Evolutionary conservation across 1,284 basidiomycete species (phyloP).

Genomic region (Cutaneotrichosporon cavernicola): DNA sequence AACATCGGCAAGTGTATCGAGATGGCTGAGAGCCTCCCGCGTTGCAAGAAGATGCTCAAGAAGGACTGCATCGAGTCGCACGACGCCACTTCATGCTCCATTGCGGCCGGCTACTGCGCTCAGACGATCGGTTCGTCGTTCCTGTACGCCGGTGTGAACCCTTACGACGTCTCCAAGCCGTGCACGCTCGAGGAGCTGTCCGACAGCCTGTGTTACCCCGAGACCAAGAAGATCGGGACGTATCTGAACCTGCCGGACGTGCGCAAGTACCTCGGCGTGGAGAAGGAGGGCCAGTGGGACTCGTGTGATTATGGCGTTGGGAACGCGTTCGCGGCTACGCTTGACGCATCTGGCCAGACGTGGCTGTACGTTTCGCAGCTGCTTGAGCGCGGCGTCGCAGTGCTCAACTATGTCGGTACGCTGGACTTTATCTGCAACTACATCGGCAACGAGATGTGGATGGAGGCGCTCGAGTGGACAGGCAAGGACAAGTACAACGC

Average conservation of each 20-base stretch:
- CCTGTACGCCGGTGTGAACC: conserved; percentile 46
- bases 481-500: conserved; percentile 59
- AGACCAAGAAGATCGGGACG: conserved; percentile 47
- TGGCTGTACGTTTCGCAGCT: conserved; percentile 65
- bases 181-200: conserved; percentile 57
- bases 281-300: conserved; percentile 57
- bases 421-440: conserved; percentile 70
- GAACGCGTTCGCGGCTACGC: conserved; percentile 32
- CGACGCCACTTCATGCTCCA: conserved; percentile 62
- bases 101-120: conserved; percentile 59
- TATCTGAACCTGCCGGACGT: conserved; percentile 63
- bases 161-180: conserved; percentile 64
- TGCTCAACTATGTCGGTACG: conserved; percentile 62
- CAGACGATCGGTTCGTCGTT: conserved; percentile 48
- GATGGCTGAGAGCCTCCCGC: conserved; percentile 50
- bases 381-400: conserved; percentile 68
- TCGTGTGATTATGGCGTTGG: conserved; percentile 57
- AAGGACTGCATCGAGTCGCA: conserved; percentile 43
- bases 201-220: conserved; percentile 53
- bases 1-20: conserved; percentile 42
- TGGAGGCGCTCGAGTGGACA: conserved; percentile 64
- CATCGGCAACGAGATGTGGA: conserved; percentile 68
- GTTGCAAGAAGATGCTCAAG: conserved; percentile 41
- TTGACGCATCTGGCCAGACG: conserved; percentile 47
- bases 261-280: conserved; percentile 63